Percentiles rank a stretch among this genome's conserved stretches.
phyloP scores from a whole-genome alignment of 2,329 filamentous ascomycete genomes.

The Rutstroemia sydowiana region DNA sequence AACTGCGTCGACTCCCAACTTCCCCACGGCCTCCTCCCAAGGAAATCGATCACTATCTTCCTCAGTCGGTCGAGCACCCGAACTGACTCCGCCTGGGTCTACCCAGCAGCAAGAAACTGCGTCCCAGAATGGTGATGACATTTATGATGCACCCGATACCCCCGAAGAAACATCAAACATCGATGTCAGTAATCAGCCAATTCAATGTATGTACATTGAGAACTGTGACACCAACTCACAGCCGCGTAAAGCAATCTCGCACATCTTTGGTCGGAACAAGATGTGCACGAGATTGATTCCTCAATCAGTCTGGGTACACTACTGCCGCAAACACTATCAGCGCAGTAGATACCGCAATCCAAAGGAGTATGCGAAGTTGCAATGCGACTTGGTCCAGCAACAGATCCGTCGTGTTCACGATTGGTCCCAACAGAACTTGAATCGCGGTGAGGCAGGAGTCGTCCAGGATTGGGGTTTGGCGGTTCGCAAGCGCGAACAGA shows the following conservation, averaged over 20 bases:
- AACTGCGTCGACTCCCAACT: conserved; percentile 2
- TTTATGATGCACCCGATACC: neutral
- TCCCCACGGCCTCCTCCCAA: neutral
- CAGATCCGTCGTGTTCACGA: conserved; percentile 56
- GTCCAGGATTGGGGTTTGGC: conserved; percentile 55
- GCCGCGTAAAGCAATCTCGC: conserved; percentile 68
- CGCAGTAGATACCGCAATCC: conserved; percentile 62
- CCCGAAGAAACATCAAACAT: neutral
- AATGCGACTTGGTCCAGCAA: conserved; percentile 55
- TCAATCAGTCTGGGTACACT: conserved; percentile 62
- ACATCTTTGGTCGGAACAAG: conserved; percentile 81
- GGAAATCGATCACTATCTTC: neutral
- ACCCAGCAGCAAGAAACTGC: conserved; percentile 22
- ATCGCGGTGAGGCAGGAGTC: conserved; percentile 34
- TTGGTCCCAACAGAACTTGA: conserved; percentile 50
- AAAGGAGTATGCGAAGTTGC: conserved; percentile 51
- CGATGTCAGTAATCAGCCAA: conserved; percentile 2
- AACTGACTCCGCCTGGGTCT: conserved; percentile 25
- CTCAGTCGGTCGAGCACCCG: conserved; percentile 13
- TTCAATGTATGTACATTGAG: conserved; percentile 46
- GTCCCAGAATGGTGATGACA: conserved; percentile 8
- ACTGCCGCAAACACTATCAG: conserved; percentile 79
- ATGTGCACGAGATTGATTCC: conserved; percentile 65
- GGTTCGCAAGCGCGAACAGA: conserved; percentile 57
- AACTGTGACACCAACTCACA: conserved; percentile 54